Evolutionary conservation across 2,329 filamentous ascomycete genomes (phyloP), one percentile per base, ranked within the genome.

Genomic region (Claviceps spartinae): DNA sequence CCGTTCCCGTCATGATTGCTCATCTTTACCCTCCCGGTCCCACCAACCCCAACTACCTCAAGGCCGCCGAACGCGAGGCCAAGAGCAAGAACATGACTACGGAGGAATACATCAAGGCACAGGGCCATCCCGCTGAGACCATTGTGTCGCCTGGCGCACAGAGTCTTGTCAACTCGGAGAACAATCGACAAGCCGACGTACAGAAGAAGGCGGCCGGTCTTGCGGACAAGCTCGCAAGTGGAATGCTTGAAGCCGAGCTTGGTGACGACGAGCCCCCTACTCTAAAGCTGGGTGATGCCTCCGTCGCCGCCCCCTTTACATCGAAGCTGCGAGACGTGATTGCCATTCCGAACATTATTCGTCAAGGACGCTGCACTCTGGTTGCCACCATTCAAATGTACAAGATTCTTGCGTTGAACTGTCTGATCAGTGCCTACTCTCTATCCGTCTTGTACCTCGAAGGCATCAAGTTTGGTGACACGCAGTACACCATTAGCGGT

Each of bases 341-440:
- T 61, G 93, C 93, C 40, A 89, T 98, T 54, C 91, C 93, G 50
- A 98, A 98, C 72, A 98, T 98, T 62, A 93, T 98, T 63, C 87
- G 93, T 54, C 93, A 98, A 72, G 93, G 93, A 53, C 86, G 93
- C 56, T 98, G 93, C 74, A 98, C 93, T 7, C 81, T 98, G 20
- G 93, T 98, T 51, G 93, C 93, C 36, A 98, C 93, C 0, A 97
- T 98, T 58, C 93, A 98, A 74, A 98, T 98, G 91, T 98, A 98
- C 82, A 98, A 96, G 78, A 98, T 98, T 61, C 80, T 98, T 49
- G 93, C 93, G 7, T 75, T 98, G 54, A 98, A 98, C 75, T 98
- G 93, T 67, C 76, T 98, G 60, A 98, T 98, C 66, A 95, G 88
- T 60, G 93, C 93, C 40, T 98, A 98, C 80, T 95, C 88, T 68